phyloP scores from a whole-genome alignment of 306 rosid genomes.

The Trifolium dubium region DNA sequence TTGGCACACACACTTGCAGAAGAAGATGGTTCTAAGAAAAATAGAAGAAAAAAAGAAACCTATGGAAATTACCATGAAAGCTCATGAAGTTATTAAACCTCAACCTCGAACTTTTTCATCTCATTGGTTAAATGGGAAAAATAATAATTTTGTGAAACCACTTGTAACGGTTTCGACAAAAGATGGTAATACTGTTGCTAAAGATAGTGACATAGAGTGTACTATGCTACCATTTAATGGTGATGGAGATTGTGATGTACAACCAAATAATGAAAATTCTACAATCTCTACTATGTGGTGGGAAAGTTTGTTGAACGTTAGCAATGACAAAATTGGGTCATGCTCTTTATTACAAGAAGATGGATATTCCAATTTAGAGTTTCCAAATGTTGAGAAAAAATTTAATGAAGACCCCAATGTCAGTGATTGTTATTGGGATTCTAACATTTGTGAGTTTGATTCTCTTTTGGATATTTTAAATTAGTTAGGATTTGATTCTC shows the following conservation, averaged over 20 bases:
- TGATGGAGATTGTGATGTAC: neutral
- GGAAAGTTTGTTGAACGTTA: neutral
- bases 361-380: neutral
- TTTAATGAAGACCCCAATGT: neutral
- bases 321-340: neutral
- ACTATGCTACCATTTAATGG: neutral
- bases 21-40: neutral
- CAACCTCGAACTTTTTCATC: constrained; percentile 17
- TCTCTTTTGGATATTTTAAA: neutral
- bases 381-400: neutral
- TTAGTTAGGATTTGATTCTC: neutral
- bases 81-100: constrained; percentile 21
- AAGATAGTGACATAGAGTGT: neutral
- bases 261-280: neutral
- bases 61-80: neutral
- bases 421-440: neutral
- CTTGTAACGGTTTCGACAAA: neutral
- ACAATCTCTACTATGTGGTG: neutral
- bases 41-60: neutral
- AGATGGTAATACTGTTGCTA: neutral
- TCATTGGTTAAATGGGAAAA: neutral
- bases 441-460: neutral
- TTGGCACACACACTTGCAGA: constrained; percentile 19
- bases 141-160: neutral
- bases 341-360: constrained; percentile 3